phyloP scores from a whole-genome alignment of 2,329 filamentous ascomycete species.

The Xylariaceae sp. region DNA sequence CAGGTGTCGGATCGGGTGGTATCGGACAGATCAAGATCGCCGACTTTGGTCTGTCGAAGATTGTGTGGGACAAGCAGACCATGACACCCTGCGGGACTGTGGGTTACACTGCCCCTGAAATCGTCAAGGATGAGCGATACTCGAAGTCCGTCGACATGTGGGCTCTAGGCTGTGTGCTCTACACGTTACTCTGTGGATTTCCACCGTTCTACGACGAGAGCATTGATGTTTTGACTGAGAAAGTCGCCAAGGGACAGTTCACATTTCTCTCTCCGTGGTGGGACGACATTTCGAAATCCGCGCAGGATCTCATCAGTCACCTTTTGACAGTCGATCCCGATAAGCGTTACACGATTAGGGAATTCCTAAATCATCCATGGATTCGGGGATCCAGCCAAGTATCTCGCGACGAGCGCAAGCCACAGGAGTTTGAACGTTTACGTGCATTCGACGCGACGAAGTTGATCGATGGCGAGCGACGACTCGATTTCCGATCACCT shows the following conservation, averaged over 20 bases:
- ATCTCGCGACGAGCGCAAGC: slow-evolving; percentile 54
- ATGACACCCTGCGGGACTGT: slow-evolving; percentile 99
- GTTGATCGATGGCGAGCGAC: slow-evolving; percentile 55
- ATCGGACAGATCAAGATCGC: slow-evolving; percentile 97
- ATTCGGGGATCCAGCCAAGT: slow-evolving; percentile 62
- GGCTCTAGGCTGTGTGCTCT: slow-evolving; percentile 93
- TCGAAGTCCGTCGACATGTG: slow-evolving; percentile 99
- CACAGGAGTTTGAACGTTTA: slow-evolving; percentile 40
- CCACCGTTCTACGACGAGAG: slow-evolving; percentile 98
- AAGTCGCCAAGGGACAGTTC: slow-evolving; percentile 93
- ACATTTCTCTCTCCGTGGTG: slow-evolving; percentile 98
- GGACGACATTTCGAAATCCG: slow-evolving; percentile 95
- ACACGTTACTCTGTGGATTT: slow-evolving; percentile 94
- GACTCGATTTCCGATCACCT: slow-evolving; percentile 90
- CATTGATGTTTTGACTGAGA: slow-evolving; percentile 93
- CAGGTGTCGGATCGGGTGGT: slow-evolving; percentile 75
- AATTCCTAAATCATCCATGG: slow-evolving; percentile 96
- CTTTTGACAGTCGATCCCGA: slow-evolving; percentile 91
- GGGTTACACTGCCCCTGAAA: slow-evolving; percentile 95
- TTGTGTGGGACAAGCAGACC: slow-evolving; percentile 96
- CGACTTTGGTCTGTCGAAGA: slow-evolving; percentile 95
- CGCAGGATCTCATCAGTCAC: slow-evolving; percentile 90
- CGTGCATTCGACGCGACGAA: slow-evolving; percentile 54
- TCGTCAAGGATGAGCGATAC: slow-evolving; percentile 97
- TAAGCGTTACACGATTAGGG: slow-evolving; percentile 85